Base-by-base conservation (phyloP, 2,329 filamentous ascomycete species). In the Monosporascus sp. region DNA sequence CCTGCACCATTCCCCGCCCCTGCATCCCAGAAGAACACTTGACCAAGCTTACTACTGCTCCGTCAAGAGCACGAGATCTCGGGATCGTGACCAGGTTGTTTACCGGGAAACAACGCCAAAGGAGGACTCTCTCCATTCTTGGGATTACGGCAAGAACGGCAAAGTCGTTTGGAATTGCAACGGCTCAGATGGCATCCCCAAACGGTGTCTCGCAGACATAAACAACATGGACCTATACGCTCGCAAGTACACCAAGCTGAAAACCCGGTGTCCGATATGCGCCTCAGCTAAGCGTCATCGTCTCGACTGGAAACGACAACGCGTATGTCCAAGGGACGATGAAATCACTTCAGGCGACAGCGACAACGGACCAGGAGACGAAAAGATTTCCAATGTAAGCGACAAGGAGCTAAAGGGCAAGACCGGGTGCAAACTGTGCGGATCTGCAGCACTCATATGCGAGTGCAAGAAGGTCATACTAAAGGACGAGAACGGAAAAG, bases 41-140 rank as follows among this genome's bases (percentile, higher is more conserved):
- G 76, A 79, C 46, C 76, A 79, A 54, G 71, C 70, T 0, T 77
- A 76, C 53, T 73, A 72, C 43, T 71, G 70, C 69, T 2, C 61
- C 75, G 2, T 62, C 68, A 0, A 69, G 72, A n/a, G 77, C 75
- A 0, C 56, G 64, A 26, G 26, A 4, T 56, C 59, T 1, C 61
- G 75, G 4, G 76, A 79, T 46, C 57, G 62, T 3, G 73, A 76
- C 34, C 74, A 76, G 45, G 73, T 76, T 0, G 66, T 76, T 1
- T 76, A 73, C 41, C 69, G 73, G 0, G 61, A 59, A 0, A 76
- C 73, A 0, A 69, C 59, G 14, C 50, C 65, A 1, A 52, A 62
- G 2, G 49, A 11, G 16, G 17, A 59, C 0, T 49, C 60, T 2
- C 58, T 67, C 22, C 65, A 69, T 20, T 52, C 7, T n/a, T 64